Percentiles rank a stretch among this genome's conserved stretches.
Evolutionary conservation across 345 rosid species (phyloP).

Genomic region (Rhodamnia argentea): DNA sequence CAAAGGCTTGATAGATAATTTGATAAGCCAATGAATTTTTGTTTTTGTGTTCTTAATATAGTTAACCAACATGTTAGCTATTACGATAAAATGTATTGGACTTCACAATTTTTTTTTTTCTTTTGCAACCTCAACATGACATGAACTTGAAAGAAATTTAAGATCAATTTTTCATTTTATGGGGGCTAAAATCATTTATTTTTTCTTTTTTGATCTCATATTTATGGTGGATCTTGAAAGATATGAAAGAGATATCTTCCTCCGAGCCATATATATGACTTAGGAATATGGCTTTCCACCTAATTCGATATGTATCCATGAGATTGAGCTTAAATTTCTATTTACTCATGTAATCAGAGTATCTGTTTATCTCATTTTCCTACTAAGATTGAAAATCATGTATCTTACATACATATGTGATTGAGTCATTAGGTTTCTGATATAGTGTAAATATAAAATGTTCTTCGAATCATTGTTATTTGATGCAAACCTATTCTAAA

Average conservation of each 20-base stretch:
- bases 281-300: not conserved
- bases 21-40: not conserved
- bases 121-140: not conserved
- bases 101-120: not conserved
- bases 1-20: not conserved
- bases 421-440: not conserved
- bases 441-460: not conserved
- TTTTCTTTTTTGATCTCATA: not conserved
- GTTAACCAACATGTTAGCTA: not conserved
- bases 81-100: not conserved
- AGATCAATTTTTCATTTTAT: not conserved
- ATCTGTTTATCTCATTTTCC: not conserved
- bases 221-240: too few relatives aligned
- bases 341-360: not conserved
- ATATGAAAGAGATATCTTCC: too few relatives aligned
- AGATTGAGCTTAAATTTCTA: not conserved
- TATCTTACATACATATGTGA: not conserved
- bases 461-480: not conserved
- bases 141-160: not conserved
- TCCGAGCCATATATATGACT: not conserved
- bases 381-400: not conserved
- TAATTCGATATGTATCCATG: not conserved
- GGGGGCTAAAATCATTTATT: not conserved
- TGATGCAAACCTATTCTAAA: fast-evolving
- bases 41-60: not conserved